Base-by-base conservation (phyloP, 2,329 filamentous ascomycete species). In the Aspergillus unguis region DNA sequence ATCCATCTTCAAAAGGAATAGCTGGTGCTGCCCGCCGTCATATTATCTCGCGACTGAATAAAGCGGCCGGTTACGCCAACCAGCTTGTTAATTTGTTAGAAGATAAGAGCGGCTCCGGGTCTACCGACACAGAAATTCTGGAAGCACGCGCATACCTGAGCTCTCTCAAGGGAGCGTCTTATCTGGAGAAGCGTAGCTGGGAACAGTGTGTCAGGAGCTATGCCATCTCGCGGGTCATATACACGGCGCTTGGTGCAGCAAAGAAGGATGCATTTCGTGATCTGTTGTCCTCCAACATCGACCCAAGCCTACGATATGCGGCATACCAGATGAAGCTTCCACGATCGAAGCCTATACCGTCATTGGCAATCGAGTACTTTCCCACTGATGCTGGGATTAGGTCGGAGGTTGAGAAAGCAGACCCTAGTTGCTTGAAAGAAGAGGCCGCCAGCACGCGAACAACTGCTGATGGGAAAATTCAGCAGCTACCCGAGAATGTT, bases 231-330 rank as follows among this genome's bases (percentile, higher is more conserved):
- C 83, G 89, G 56, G 80, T 96, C 52, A 86, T 96, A 62, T 99
- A 97, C 75, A 85, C 82, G 55, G 85, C 88, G 0, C 77, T 99
- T 40, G 79, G 85, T 28, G 63, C 65, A 44, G 83, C 75, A 57
- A 86, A 85, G 67, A 86, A 84, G 56, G 92, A 96, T 53, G 77
- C 88, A 33, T 94, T 90, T 78, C 91, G 88, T 67, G 92, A 97
- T 56, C 80, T 96, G 26, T 76, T 99, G 52, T 84, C 87, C 44
- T 86, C 88, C 63, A 95, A 88, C 4, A 86, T 96, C 56, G 94
- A 99, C 68, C 92, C 92, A 2, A 95, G 91, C 57, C 89, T 99
- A 64, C 86, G 92, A 58, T 97, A 95, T 70, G 92, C 92, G 33
- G 91, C 94, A 17, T 97, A 97, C 70, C 91, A 96, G 71, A 81